phyloP scores from a whole-genome alignment of 441 rosid genomes.

The Brassica balearica region DNA sequence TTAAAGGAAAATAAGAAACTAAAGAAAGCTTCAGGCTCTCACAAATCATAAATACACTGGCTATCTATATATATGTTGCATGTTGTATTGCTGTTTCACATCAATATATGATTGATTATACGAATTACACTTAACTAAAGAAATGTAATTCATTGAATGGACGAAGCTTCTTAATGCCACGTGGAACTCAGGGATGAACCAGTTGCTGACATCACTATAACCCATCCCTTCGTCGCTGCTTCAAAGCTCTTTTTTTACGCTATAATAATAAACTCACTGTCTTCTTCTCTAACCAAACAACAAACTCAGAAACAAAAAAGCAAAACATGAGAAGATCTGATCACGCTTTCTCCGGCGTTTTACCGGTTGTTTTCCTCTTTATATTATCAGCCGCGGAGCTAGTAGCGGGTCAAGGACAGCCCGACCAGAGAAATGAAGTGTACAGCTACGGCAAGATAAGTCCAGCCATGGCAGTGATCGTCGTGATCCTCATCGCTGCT shows the following conservation, averaged over 20 bases:
- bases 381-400: not conserved
- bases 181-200: not conserved
- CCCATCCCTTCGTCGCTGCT: not conserved
- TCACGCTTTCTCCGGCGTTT: not conserved
- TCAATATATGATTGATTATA: not conserved
- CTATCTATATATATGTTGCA: too few relatives aligned
- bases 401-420: not conserved
- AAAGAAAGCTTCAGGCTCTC: not conserved
- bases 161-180: not conserved
- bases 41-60: too few relatives aligned
- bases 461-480: not conserved
- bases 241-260: not conserved
- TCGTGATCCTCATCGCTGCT: not conserved
- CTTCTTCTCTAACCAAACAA: not conserved
- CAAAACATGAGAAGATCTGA: not conserved
- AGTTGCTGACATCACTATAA: not conserved
- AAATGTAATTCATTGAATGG: not conserved
- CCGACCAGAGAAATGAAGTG: not conserved
- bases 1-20: not conserved
- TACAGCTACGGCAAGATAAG: not conserved
- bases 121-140: not conserved
- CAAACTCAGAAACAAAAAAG: not conserved
- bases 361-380: not conserved
- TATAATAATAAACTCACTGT: not conserved
- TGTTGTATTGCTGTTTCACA: too few relatives aligned